Conservation (phyloP, 2,329 filamentous ascomycete genomes). For the Fusarium chuoi region DNA sequence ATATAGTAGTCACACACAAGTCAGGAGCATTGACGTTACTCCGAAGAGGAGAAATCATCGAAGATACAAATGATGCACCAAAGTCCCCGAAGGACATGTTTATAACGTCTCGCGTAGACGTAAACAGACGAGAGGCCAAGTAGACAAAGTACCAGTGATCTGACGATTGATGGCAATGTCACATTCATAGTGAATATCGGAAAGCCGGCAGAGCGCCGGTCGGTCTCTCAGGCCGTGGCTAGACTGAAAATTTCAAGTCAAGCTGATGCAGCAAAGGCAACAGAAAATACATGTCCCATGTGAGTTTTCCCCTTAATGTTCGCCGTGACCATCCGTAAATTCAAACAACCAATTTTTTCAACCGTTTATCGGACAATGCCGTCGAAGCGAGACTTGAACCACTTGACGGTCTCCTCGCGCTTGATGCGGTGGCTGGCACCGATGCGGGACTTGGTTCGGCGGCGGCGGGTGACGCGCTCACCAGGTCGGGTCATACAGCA, state of each 20-base stretch:
- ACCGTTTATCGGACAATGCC: conserved; percentile 94
- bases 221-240: conserved; percentile 79
- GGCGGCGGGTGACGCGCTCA: conserved; percentile 96
- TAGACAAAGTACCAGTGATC: conserved; percentile 36
- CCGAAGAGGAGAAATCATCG: not conserved
- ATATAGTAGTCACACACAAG: not conserved
- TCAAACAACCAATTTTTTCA: conserved; percentile 40
- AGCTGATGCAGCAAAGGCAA: conserved; percentile 62
- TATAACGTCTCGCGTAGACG: conserved; percentile 38
- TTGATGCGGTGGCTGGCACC: conserved; percentile 92
- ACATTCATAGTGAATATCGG: conserved; percentile 53
- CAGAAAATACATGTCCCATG: conserved; percentile 54
- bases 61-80: conserved; percentile 20
- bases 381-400: conserved; percentile 92
- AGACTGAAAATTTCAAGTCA: conserved; percentile 63
- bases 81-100: conserved; percentile 28
- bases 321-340: conserved; percentile 55
- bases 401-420: conserved; percentile 95
- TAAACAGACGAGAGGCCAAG: conserved; percentile 38
- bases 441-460: conserved; percentile 87
- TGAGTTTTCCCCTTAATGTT: conserved; percentile 51
- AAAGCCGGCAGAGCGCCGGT: conserved; percentile 75
- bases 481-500: conserved; percentile 99
- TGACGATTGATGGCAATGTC: conserved; percentile 48
- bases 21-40: not conserved